Base-by-base conservation (phyloP, 2,329 filamentous ascomycete species). In the Leptographium flavum region DNA sequence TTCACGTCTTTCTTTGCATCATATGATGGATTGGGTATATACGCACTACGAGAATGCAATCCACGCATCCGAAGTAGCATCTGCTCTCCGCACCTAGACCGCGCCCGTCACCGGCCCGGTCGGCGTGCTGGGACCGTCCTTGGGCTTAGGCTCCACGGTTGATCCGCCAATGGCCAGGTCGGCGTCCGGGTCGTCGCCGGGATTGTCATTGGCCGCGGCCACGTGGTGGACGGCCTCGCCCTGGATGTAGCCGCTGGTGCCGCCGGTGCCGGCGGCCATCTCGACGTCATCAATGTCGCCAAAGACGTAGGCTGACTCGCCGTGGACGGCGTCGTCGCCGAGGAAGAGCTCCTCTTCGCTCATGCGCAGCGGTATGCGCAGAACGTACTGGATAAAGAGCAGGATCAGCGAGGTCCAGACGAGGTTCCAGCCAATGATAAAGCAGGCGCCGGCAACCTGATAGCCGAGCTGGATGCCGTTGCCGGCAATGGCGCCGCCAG, bases 331-430 rank as follows among this genome's bases (percentile, higher is more conserved):
- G 47, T 66, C 66, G 50, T 71, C 68, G 21, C 69, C 69, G 22
- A 67, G 56, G 19, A 66, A 47, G 30, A 71, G 54, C 42, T 65
- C 51, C 45, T 67, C 66, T 14, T 71, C 67, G 27, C 56, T 57
- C 64, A 71, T 68, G 36, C 68, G 59, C 47, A 71, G 56, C 5
- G 66, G 65, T 17, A 71, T 61, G 17, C 69, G 61, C 38, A 63
- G 55, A 36, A 70, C 66, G 50, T 68, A 66, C 53, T 69, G 68
- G 58, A 72, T 71, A 54, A 71, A 71, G 2, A 63, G 50, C 57
- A 69, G 56, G 47, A 72, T 70, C 30, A 68, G 53, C 19, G 61
- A 62, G 5, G 68, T 71, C 67, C 67, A 70, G 43, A 71, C 63
- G 15, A 68, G 52, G 48, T 72, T 70, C 63, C 65, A 69, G 15